Base-by-base conservation (phyloP, 371 early-diverging fungal genomes). In the Mucor saturninus region DNA sequence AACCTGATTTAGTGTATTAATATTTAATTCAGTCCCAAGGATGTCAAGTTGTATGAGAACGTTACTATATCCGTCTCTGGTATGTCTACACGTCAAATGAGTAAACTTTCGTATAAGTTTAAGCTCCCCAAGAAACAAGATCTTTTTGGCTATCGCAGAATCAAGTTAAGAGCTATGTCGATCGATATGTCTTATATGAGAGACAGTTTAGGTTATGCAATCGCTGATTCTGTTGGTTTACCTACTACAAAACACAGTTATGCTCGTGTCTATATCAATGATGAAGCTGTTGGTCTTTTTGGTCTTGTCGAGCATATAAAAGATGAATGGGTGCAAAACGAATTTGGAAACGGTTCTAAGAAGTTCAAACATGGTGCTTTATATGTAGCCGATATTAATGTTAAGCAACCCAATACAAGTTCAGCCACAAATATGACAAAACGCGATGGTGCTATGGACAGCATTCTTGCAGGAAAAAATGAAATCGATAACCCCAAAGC, bases 181-280 rank as follows among this genome's bases (percentile, higher is more conserved):
- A 75, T 74, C 2, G 85, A 84, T 45, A 74, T 78, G 0, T 72
- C 80, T 2, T 80, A 73, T 58, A 75, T 84, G 48, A 73, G 79
- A 31, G 85, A 84, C 38, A 79, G 78, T 55, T 28, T 84, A 28
- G 74, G 73, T 26, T 75, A 81, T 39, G 79, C 76, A 56, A 67
- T 83, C 11, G 69, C 78, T 11, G 69, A 70, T 52, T 71, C 80
- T 1, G 54, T 77, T 4, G 83, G 83, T 14, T 61, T 81, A 29
- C 77, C 77, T 29, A 70, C 81, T 26, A 68, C 78, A n/a, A 71
- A 73, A n/a, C 65, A 71, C 0, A 67, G 73, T 5, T 84, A 74
- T 49, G 68, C 78, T 31, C 15, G 74, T 63, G 58, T 67, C 48
- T 43, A 53, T 13, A 64, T 79, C 29, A 76, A 79, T 21, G 62